Evolutionary conservation across 1,284 basidiomycete genomes (phyloP), one percentile per base, ranked within the genome.

Genomic region (Ceratobasidium sp.): DNA sequence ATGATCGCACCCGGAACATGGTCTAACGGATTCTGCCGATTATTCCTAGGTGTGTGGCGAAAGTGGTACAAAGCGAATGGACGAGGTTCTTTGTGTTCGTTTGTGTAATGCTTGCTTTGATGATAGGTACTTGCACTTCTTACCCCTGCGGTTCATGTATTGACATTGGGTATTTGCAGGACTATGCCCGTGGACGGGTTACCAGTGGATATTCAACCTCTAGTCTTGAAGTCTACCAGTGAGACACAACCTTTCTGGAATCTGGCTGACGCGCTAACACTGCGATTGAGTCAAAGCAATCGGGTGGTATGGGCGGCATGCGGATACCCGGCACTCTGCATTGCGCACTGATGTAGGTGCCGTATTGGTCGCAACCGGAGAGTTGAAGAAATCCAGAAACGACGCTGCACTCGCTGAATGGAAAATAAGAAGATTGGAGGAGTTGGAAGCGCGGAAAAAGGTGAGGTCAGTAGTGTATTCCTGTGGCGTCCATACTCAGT

Each of bases 161-260:
- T 21, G 26, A 11, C 21, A 21, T 38, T 21, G 18, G n/a, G 16
- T 3, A 30, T 13, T 28, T 14, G 18, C 21, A 71, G 67, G 9
- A 38, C 11, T 11, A 11, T 38, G 35, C 28, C 59, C 9, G 23
- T 71, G 11, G 30, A 41, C 1, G 5, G 28, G 3, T 21, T 14
- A 21, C 43, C 38, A 8, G 5, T 7, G 18, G 54, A 57, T 2
- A 13, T 71, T 28, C 8, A 23, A 6, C 11, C 2, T 8, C 21
- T 59, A 2, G 44, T 71, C n/a, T 14, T 49, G n/a, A 5, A 18
- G 5, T 58, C 67, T 30, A 3, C 16, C 30, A 58, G 67, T 71
- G 38, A 50, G 67, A 41, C 9, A 9, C 23, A 35, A 38, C 35
- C 35, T 38, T n/a, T 16, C 23, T 46, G 6, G 38, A 5, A 2